These are phyloP conservation scores for Podosphaera leucotricha DNA, from an alignment of 2,329 filamentous ascomycete species.

Conservation along the genomic window DNA sequence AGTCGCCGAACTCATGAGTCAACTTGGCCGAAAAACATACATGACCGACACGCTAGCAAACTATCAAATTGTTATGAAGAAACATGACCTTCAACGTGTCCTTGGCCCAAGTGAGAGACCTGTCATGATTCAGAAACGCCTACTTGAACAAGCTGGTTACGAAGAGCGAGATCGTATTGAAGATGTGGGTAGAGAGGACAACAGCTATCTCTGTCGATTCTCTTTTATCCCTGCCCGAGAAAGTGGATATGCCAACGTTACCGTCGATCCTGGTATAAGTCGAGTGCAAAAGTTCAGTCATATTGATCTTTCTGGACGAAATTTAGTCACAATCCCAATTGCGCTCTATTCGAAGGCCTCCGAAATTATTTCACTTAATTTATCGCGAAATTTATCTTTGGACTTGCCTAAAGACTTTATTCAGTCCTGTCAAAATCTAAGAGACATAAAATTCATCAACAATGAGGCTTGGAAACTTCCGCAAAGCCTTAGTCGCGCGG, in stretches of 20 bases:
- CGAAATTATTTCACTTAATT: constrained; percentile 85
- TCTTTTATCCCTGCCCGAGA: constrained; percentile 81
- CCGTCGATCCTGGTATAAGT: constrained; percentile 59
- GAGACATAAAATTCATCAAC: constrained; percentile 88
- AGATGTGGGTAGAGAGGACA: constrained; percentile 87
- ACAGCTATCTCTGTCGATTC: constrained; percentile 89
- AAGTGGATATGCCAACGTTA: constrained; percentile 47
- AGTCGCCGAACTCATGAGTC: constrained; percentile 67
- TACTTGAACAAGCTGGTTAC: constrained; percentile 83
- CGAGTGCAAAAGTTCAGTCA: constrained; percentile 83
- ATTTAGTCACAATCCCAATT: constrained; percentile 86
- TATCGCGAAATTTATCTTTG: constrained; percentile 77
- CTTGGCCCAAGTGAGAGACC: constrained; percentile 59
- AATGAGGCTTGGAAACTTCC: constrained; percentile 81
- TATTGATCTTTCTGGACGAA: constrained; percentile 73
- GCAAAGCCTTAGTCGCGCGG: constrained; percentile 59
- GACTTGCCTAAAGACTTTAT: constrained; percentile 94
- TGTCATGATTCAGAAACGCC: constrained; percentile 69
- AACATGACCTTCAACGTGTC: constrained; percentile 71
- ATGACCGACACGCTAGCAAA: constrained; percentile 76
- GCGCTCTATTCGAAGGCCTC: constrained; percentile 72
- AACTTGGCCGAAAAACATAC: constrained; percentile 85
- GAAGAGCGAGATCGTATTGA: constrained; percentile 68
- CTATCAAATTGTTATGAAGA: constrained; percentile 86
- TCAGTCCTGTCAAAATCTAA: constrained; percentile 68